Evolutionary conservation across 2,329 filamentous ascomycete species (phyloP).

Genomic region (Septoria linicola): DNA sequence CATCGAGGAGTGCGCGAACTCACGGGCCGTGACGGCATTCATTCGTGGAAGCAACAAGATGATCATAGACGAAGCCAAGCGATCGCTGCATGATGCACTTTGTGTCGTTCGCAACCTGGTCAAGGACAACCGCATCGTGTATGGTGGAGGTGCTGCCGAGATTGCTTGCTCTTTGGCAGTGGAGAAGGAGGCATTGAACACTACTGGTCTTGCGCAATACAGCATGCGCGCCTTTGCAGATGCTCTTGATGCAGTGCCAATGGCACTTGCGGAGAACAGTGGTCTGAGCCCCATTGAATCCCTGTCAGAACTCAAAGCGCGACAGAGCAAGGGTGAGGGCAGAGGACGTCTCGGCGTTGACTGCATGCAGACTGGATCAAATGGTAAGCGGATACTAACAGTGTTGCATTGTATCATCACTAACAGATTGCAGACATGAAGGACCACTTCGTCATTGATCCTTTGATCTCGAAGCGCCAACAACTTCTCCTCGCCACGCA

Average conservation of each 20-base stretch:
- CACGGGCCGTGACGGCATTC: slow-evolving; percentile 91
- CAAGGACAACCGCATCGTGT: slow-evolving; percentile 93
- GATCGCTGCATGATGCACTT: slow-evolving; percentile 93
- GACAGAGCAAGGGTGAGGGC: slow-evolving; percentile 81
- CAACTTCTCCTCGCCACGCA: slow-evolving; percentile 95
- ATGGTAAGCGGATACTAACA: slow-evolving; percentile 55
- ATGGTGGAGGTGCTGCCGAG: slow-evolving; percentile 93
- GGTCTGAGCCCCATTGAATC: slow-evolving; percentile 95
- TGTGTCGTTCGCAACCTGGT: slow-evolving; percentile 98
- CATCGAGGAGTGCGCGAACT: slow-evolving; percentile 99
- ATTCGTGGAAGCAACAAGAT: slow-evolving; percentile 99
- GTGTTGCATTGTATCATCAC: background rate
- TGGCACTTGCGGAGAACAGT: slow-evolving; percentile 97
- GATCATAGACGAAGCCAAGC: slow-evolving; percentile 99
- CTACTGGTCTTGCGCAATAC: slow-evolving; percentile 96
- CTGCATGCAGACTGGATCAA: slow-evolving; percentile 93
- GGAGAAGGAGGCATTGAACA: slow-evolving; percentile 86
- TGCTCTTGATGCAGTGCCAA: slow-evolving; percentile 86
- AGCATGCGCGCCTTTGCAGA: slow-evolving; percentile 98
- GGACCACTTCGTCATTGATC: slow-evolving; percentile 96
- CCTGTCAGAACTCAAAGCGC: slow-evolving; percentile 89
- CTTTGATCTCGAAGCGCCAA: slow-evolving; percentile 95
- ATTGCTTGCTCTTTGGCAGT: slow-evolving; percentile 96
- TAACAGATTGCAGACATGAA: slow-evolving; percentile 71
- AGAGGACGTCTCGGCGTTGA: slow-evolving; percentile 83